These are phyloP conservation scores for Pleurotus platypus DNA, from an alignment of 768 basidiomycete genomes.

Conservation along the genomic window DNA sequence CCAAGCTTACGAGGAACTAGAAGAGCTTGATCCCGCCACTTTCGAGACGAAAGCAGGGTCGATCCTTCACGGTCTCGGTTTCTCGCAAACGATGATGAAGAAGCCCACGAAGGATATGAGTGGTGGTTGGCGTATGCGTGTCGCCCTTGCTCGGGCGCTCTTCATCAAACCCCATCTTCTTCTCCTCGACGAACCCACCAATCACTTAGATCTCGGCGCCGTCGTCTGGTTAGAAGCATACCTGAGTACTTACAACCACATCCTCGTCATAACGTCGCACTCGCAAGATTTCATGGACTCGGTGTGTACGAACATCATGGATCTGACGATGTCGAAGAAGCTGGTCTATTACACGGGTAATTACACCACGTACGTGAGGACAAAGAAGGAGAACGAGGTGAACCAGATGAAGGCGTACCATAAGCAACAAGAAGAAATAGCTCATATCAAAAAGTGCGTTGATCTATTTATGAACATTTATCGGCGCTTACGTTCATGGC, in stretches of 20 bases:
- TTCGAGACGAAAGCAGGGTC: conserved; percentile 96
- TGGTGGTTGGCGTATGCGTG: conserved; percentile 99
- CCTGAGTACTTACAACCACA: conserved; percentile 96
- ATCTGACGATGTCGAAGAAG: conserved; percentile 89
- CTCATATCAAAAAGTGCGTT: conserved; percentile 92
- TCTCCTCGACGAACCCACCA: conserved; percentile 89
- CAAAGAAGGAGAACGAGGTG: conserved; percentile 95
- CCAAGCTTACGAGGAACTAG: conserved; percentile 89
- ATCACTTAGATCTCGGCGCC: conserved; percentile 94
- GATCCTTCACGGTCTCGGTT: conserved; percentile 97
- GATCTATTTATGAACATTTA: not conserved
- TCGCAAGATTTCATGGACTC: conserved; percentile 99
- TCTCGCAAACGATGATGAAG: conserved; percentile 87
- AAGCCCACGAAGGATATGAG: conserved; percentile 98
- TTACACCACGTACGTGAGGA: conserved; percentile 96
- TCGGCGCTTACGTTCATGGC: conserved; percentile 10
- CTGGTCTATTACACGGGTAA: conserved; percentile 94
- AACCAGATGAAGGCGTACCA: conserved; percentile 99
- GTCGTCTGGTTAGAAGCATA: conserved; percentile 99
- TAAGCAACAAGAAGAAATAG: conserved; percentile 98
- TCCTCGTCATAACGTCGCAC: conserved; percentile 95
- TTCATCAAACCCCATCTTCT: conserved; percentile 96
- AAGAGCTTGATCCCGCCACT: conserved; percentile 92
- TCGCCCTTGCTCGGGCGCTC: conserved; percentile 91
- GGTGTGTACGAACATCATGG: conserved; percentile 98